phyloP scores from a whole-genome alignment of 495 filamentous ascomycete species.

The Penicillium goetzii region DNA sequence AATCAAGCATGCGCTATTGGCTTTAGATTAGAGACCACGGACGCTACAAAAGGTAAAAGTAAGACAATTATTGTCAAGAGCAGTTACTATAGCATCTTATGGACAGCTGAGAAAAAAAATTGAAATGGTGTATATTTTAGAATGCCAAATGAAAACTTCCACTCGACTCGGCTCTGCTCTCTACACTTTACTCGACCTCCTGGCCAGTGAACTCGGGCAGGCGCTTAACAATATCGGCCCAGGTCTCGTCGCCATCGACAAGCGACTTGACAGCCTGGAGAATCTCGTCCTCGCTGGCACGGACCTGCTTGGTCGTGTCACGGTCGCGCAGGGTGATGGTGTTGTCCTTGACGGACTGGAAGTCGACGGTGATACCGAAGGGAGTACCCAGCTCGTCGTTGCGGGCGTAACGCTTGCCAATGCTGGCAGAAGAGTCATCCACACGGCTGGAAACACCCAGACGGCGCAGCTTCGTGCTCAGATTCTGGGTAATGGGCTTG shows the following conservation, averaged over 20 bases:
- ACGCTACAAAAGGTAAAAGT: not conserved
- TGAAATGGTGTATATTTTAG: slow-evolving; percentile 28
- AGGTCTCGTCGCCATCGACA: slow-evolving; percentile 65
- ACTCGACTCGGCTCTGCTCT: slow-evolving; percentile 4
- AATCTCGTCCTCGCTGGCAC: slow-evolving; percentile 68
- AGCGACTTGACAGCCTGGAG: slow-evolving; percentile 62
- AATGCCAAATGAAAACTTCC: not conserved
- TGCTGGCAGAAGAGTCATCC: slow-evolving; percentile 68
- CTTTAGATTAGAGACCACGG: not conserved
- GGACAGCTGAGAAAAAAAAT: slow-evolving; percentile 11
- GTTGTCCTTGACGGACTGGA: slow-evolving; percentile 69
- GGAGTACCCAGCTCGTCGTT: slow-evolving; percentile 72
- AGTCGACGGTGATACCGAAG: slow-evolving; percentile 70
- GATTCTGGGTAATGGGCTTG: slow-evolving; percentile 54
- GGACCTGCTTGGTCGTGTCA: slow-evolving; percentile 69
- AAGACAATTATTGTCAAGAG: not conserved
- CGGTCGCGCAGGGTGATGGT: slow-evolving; percentile 70
- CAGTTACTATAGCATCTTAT: not conserved
- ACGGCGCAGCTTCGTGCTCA: slow-evolving; percentile 58
- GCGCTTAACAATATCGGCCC: slow-evolving; percentile 62
- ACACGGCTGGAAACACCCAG: slow-evolving; percentile 65
- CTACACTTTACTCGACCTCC: slow-evolving; percentile 57
- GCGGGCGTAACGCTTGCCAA: slow-evolving; percentile 69
- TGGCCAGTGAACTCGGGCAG: slow-evolving; percentile 72
- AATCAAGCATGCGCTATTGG: slow-evolving; percentile 7